These are phyloP conservation scores for Clathrus columnatus DNA, from an alignment of 768 basidiomycete genomes.

Conservation along the genomic window DNA sequence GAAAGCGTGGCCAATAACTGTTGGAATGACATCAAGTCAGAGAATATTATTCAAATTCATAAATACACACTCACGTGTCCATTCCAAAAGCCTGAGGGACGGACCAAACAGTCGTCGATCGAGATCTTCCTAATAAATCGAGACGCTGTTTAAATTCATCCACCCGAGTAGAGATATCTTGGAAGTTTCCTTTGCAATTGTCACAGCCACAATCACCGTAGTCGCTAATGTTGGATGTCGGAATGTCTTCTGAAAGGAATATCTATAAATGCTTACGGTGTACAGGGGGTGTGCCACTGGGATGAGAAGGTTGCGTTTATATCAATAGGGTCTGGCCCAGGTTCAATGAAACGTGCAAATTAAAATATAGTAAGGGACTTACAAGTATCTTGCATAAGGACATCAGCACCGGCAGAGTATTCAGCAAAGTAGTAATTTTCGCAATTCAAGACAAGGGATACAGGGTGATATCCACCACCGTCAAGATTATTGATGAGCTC, in stretches of 20 bases:
- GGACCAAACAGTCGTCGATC: conserved; percentile 63
- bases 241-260: background rate
- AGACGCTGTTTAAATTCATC: conserved; percentile 53
- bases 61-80: conserved; percentile 21
- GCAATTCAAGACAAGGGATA: conserved; percentile 53
- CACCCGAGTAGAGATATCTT: conserved; percentile 60
- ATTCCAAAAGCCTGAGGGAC: conserved; percentile 74
- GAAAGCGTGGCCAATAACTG: conserved; percentile 47
- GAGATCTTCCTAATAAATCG: conserved; percentile 57
- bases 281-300: conserved; percentile 56
- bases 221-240: too few relatives aligned
- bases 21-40: background rate
- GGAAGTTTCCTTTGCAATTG: conserved; percentile 55
- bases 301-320: conserved; percentile 60
- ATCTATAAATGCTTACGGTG: conserved; percentile 17
- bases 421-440: conserved; percentile 54
- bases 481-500: conserved; percentile 41
- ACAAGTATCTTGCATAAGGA: conserved; percentile 64
- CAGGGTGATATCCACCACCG: conserved; percentile 42
- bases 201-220: conserved; percentile 72
- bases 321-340: conserved; percentile 22
- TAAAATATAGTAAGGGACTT: conserved; percentile 19
- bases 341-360: background rate
- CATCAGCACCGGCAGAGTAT: conserved; percentile 56
- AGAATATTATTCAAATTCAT: background rate